These are phyloP conservation scores for Xylaria sp. DNA, from an alignment of 2,329 filamentous ascomycete genomes.

Conservation along the genomic window DNA sequence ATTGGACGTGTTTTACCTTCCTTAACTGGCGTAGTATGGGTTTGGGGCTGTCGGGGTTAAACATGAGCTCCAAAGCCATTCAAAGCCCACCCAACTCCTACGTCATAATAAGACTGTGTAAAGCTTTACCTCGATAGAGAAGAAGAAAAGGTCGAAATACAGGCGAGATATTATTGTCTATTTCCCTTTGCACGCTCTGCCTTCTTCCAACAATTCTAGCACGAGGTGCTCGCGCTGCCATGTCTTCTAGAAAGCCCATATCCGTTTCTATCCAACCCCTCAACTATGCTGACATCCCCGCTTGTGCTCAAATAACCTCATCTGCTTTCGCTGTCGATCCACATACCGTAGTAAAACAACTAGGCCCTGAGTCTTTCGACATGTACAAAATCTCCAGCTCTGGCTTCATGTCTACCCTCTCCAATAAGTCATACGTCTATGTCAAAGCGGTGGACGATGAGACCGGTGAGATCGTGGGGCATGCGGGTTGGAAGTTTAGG, in stretches of 20 bases:
- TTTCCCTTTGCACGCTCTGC: no score
- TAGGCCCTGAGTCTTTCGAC: constrained; percentile 35
- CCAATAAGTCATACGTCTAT: constrained; percentile 31
- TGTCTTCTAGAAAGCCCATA: neutral
- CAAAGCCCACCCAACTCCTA: no score
- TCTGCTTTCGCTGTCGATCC: constrained; percentile 36
- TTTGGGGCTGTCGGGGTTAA: no score
- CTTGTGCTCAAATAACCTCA: constrained; percentile 33
- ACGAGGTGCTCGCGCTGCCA: no score
- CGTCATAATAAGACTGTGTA: no score
- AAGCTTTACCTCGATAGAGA: no score
- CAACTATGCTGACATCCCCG: constrained; percentile 30
- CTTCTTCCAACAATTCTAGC: no score
- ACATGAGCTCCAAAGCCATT: no score
- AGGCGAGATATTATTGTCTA: no score
- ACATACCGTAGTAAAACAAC: constrained; percentile 37
- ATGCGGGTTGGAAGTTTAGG: constrained; percentile 36
- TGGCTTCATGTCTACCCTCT: constrained; percentile 24
- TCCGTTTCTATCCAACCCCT: constrained; percentile 34
- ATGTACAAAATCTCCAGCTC: constrained; percentile 34
- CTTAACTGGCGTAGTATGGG: no score
- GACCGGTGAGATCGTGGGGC: constrained; percentile 33
- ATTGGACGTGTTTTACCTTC: no score
- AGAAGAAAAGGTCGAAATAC: no score
- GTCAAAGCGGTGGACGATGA: constrained; percentile 36